Percentiles rank a stretch among this genome's conserved stretches.
Conservation (phyloP, 306 rosid species). For the Glycyrrhiza uralensis region DNA sequence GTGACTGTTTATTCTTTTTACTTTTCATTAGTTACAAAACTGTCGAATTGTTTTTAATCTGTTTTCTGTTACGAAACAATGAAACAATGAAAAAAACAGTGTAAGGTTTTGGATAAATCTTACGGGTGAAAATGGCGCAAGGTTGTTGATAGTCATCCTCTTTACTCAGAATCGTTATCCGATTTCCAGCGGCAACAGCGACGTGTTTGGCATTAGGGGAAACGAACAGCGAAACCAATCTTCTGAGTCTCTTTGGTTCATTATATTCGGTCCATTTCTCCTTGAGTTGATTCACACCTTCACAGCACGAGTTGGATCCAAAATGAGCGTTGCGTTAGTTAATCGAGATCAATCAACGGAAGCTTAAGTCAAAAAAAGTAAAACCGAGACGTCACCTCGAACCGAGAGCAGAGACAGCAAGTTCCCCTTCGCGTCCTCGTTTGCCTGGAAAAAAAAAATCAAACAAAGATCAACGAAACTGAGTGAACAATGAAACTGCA, state of each 20-base stretch:
- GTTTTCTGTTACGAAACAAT: no score
- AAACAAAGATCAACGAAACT: not conserved
- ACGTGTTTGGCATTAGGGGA: constrained; percentile 71
- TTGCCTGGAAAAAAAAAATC: constrained; percentile 38
- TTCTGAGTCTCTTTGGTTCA: constrained; percentile 57
- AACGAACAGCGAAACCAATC: constrained; percentile 59
- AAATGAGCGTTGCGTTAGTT: constrained; percentile 4
- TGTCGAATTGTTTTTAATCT: no score
- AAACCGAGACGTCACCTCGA: constrained; percentile 49
- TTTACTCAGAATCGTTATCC: constrained; percentile 67
- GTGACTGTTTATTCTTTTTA: no score
- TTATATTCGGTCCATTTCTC: constrained; percentile 67
- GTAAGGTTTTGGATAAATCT: no score
- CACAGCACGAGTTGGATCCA: constrained; percentile 16
- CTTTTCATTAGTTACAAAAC: no score
- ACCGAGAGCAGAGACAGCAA: constrained; percentile 55
- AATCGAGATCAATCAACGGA: not conserved
- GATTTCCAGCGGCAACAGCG: constrained; percentile 90
- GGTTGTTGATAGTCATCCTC: constrained; percentile 72
- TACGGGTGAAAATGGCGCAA: constrained; percentile 68
- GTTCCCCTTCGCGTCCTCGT: constrained; percentile 38
- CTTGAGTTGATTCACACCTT: constrained; percentile 68
- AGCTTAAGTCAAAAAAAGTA: not conserved
- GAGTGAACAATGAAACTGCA: no score
- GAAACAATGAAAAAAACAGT: no score